Conservation (phyloP, 805 yeast genomes). For the Sungouiozyma intestinalis region DNA sequence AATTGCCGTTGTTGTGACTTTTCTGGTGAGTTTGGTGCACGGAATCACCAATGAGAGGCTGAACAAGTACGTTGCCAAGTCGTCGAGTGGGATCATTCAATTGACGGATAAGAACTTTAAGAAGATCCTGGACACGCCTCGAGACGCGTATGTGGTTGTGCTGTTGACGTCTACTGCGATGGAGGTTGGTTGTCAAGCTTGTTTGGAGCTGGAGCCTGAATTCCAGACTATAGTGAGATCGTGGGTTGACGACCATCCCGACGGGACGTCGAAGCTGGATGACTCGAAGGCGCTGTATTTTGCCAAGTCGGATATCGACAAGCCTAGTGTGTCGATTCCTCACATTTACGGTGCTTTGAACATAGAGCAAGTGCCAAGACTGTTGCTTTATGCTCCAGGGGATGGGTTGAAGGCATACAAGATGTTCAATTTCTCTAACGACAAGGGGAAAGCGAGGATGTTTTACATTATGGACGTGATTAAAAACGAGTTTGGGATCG, state of each 20-base stretch:
- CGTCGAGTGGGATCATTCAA: conserved; percentile 32
- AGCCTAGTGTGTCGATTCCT: conserved; percentile 36
- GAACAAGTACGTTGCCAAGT: conserved; percentile 18
- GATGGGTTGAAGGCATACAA: conserved; percentile 21
- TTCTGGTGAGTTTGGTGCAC: not conserved
- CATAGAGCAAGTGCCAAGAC: conserved; percentile 69
- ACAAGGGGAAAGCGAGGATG: conserved; percentile 29
- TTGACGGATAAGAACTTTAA: conserved; percentile 55
- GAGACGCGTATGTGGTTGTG: conserved; percentile 59
- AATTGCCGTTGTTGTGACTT: not conserved
- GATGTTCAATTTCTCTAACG: conserved; percentile 26
- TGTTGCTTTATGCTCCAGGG: conserved; percentile 52
- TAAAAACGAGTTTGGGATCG: conserved; percentile 13
- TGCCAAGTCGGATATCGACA: conserved; percentile 62
- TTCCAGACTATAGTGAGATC: conserved; percentile 52
- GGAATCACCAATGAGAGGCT: conserved; percentile 9
- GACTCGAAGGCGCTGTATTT: conserved; percentile 41
- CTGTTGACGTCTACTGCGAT: conserved; percentile 67
- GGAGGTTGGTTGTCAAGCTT: conserved; percentile 65
- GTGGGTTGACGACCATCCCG: conserved; percentile 50
- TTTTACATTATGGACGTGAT: conserved; percentile 22
- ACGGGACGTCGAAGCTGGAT: conserved; percentile 27
- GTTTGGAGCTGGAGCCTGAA: conserved; percentile 60
- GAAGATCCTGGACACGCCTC: conserved; percentile 45
- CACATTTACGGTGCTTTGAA: conserved; percentile 35